phyloP scores from a whole-genome alignment of 2,329 filamentous ascomycete species.

The Herpotrichia juniperi region DNA sequence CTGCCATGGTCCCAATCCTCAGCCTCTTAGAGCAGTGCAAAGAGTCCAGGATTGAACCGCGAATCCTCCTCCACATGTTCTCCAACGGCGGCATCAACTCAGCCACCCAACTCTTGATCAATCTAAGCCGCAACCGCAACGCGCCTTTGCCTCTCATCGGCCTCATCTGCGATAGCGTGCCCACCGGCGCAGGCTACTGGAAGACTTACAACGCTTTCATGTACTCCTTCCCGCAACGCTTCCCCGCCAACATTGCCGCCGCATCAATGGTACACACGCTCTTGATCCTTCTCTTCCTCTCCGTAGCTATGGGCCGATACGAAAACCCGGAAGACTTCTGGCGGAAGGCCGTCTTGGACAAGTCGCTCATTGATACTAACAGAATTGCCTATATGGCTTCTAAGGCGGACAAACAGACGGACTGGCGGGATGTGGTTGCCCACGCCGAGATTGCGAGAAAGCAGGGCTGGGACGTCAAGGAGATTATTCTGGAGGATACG shows the following conservation, averaged over 20 bases:
- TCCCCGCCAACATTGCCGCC: constrained; percentile 5
- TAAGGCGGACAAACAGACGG: not conserved
- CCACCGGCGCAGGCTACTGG: constrained; percentile 9
- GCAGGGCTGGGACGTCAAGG: constrained; percentile 54
- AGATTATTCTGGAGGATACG: constrained; percentile 59
- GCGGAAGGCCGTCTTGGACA: constrained; percentile 9
- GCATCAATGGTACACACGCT: constrained; percentile 1
- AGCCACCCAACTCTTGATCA: constrained; percentile 9
- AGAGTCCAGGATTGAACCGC: not conserved
- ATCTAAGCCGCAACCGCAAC: not conserved
- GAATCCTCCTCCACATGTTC: constrained; percentile 18
- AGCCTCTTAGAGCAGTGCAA: constrained; percentile 10
- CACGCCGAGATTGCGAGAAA: not conserved
- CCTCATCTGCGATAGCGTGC: constrained; percentile 12
- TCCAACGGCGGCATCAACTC: constrained; percentile 21
- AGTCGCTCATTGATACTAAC: constrained; percentile 5
- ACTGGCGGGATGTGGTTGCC: not conserved
- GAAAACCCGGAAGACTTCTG: constrained; percentile 11
- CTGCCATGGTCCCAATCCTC: constrained; percentile 14
- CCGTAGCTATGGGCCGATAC: not conserved
- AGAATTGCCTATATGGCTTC: constrained; percentile 1
- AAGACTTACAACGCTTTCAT: constrained; percentile 24
- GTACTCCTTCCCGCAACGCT: constrained; percentile 6
- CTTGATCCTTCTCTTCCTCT: not conserved
- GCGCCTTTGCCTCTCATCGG: constrained; percentile 14